Evolutionary conservation across 495 filamentous ascomycete genomes (phyloP), one percentile per base, ranked within the genome.

Genomic region (Podospora anserina): DNA sequence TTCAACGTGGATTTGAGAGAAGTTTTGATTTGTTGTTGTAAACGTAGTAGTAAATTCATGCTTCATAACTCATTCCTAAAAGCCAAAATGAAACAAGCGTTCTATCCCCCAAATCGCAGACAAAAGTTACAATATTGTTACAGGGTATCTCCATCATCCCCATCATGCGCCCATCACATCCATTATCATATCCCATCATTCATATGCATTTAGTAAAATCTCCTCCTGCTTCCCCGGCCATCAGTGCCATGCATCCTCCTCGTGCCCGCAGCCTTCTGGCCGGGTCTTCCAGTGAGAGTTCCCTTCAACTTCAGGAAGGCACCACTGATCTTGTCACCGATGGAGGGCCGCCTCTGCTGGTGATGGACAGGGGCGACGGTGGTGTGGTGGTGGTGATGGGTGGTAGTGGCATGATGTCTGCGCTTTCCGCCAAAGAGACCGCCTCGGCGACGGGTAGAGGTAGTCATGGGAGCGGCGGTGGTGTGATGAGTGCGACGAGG

Each of bases 171-270:
- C 7, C 15, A 5, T 49, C 13, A 11, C 9, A 49, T 49, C 39
- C 39, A 49, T 49, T 49, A 49, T 49, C 39, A 49, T 49, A 49
- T 49, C 39, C 15, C 5, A 13, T 49, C 9, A 32, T 4, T 49
- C 9, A 49, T 49, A 61, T 61, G 2, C 39, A 9, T 49, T 64
- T 71, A 73, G 16, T 69, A 64, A 15, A 67, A 69, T 16, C 66
- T 54, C 2, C 68, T 28, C n/a, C 70, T 70, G 15, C 61, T 19
- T 9, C 85, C 83, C 5, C 87, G 83, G 16, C 89, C 89, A 77
- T 91, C 90, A 44, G 89, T 91, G 16, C 89, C 89, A 70, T 87
- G 84, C 88, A 91, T 91, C 19, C 89, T 79, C 44, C 88, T 81
- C 27, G 89, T 90, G 13, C 90, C 89, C 63, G 89, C 90, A 76